Evolutionary conservation across 2,329 filamentous ascomycete species (phyloP), one percentile per base, ranked within the genome.

Genomic region (Colletotrichum tanaceti): DNA sequence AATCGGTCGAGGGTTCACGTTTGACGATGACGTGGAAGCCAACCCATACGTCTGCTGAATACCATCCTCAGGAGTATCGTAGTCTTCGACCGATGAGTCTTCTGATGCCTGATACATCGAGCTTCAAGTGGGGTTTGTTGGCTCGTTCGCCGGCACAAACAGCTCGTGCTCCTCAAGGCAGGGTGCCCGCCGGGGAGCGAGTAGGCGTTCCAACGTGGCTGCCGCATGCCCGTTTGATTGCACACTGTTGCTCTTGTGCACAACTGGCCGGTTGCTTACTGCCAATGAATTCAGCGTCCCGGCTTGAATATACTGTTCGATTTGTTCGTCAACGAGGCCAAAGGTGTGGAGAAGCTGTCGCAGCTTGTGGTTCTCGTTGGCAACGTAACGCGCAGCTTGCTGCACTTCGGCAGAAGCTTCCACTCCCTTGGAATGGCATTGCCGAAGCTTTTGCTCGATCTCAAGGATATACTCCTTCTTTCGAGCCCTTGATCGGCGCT

Each of bases 331-430:
- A 49, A 80, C 77, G 24, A 91, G 79, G 3, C 90, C 90, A 72
- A 86, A 81, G 50, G 84, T 79, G 59, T 82, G 80, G 41, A 93
- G 82, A 20, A 93, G 80, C 18, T 79, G 79, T 24, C 90, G 84
- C 64, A 94, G 81, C 61, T 85, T 85, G 67, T 81, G 84, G 76
- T 94, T 94, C 77, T 94, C 91, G 18, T 90, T 88, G 5, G 88
- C 85, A 3, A 93, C 91, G 63, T 81, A 86, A 64, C 90, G 83
- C 2, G 91, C 91, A 0, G 91, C 91, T 58, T 84, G 80, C 75
- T 94, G 92, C 13, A 94, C 88, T 74, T 93, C 90, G n/a, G 85
- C 82, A 0, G 89, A 90, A 4, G 90, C 91, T 74, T 91, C 86
- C 57, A 91, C 84, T 20, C 91, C 91, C 39, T 86, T 81, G 44